phyloP scores from a whole-genome alignment of 345 rosid species.

The Barbarea vulgaris region DNA sequence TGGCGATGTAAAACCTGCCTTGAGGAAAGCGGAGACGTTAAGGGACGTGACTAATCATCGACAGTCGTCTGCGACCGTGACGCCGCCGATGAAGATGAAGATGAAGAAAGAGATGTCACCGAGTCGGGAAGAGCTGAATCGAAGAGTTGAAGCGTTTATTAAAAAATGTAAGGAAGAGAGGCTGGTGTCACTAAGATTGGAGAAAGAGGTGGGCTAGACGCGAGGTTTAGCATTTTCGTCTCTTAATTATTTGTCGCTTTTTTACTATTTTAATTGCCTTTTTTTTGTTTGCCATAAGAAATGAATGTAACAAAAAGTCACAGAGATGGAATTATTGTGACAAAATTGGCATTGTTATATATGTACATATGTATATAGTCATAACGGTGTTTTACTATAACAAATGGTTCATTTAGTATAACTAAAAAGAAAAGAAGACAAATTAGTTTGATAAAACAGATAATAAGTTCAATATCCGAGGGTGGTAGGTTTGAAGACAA shows the following conservation, averaged over 20 bases:
- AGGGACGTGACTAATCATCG: constrained; percentile 58
- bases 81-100: constrained; percentile 44
- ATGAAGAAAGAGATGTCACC: constrained; percentile 57
- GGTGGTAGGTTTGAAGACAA: neutral
- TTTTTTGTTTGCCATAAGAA: too few relatives aligned
- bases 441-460: neutral
- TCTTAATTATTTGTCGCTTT: neutral
- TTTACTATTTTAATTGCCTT: neutral
- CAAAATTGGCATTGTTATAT: too few relatives aligned
- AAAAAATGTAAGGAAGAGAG: constrained; percentile 75
- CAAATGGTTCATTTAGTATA: too few relatives aligned
- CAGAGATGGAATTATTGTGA: too few relatives aligned
- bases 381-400: too few relatives aligned
- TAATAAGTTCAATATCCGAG: neutral
- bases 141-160: constrained; percentile 78
- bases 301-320: too few relatives aligned
- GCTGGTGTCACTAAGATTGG: constrained; percentile 58
- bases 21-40: constrained; percentile 68
- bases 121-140: constrained; percentile 77
- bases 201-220: constrained; percentile 41
- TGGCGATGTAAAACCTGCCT: constrained; percentile 8
- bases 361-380: too few relatives aligned
- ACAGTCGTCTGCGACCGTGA: constrained; percentile 35
- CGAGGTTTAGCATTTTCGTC: neutral
- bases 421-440: neutral